Conservation (phyloP, 768 basidiomycete species). For the Kwoniella shandongensis region DNA sequence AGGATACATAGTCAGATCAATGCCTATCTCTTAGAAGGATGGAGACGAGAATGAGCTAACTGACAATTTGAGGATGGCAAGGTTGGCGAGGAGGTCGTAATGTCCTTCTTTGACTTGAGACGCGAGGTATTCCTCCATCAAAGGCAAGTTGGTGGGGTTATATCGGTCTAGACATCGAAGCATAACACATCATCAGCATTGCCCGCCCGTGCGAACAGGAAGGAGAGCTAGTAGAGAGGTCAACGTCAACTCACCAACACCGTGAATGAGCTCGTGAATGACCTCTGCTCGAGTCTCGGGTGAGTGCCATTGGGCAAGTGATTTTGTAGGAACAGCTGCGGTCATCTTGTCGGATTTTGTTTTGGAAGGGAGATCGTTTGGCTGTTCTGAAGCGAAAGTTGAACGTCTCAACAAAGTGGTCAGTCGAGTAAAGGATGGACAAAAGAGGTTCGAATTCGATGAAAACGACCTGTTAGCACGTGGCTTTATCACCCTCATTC, state of each 20-base stretch:
- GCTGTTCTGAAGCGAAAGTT: neutral
- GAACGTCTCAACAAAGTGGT: no score
- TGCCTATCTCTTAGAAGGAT: neutral
- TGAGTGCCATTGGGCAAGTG: slow-evolving; percentile 48
- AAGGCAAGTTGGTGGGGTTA: slow-evolving; percentile 88
- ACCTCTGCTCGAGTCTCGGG: slow-evolving; percentile 78
- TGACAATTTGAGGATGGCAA: slow-evolving; percentile 90
- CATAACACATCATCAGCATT: neutral
- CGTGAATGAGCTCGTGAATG: slow-evolving; percentile 71
- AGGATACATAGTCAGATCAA: neutral
- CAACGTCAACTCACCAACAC: slow-evolving; percentile 51
- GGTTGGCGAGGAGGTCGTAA: slow-evolving; percentile 92
- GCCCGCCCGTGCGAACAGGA: no score
- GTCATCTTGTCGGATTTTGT: slow-evolving; percentile 4
- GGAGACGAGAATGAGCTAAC: slow-evolving; percentile 34
- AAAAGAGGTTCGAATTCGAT: no score
- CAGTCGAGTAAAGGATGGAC: neutral
- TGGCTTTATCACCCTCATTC: slow-evolving; percentile 13
- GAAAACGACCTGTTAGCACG: slow-evolving; percentile 24
- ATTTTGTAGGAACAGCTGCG: slow-evolving; percentile 38
- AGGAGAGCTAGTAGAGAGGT: neutral
- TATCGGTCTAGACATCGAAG: slow-evolving; percentile 72
- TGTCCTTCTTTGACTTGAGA: slow-evolving; percentile 87
- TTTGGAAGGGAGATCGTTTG: neutral
- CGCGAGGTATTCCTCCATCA: slow-evolving; percentile 94